A percentile compares a stretch with the other conserved stretches of the same genome.
These are phyloP conservation scores for Fusarium dimerum DNA, from an alignment of 2,329 filamentous ascomycete species.

Conservation along the genomic window DNA sequence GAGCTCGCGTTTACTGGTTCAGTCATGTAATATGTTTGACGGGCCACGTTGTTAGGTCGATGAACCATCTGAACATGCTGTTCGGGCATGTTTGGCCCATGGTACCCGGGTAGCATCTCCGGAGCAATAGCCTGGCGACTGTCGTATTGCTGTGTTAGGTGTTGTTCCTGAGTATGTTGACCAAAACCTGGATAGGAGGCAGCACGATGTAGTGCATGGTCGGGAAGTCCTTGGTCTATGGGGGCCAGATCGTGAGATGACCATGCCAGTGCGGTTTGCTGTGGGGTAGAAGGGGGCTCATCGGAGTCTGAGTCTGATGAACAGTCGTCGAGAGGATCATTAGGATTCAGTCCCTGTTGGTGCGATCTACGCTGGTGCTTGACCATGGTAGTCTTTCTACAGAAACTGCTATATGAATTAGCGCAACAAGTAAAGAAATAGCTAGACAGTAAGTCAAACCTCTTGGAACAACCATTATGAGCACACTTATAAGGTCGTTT, in stretches of 20 bases:
- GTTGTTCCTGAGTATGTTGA: constrained; percentile 44
- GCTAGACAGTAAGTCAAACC: constrained; percentile 36
- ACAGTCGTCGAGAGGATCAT: constrained; percentile 55
- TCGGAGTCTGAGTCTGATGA: constrained; percentile 59
- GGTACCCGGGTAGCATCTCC: constrained; percentile 45
- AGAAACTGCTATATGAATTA: constrained; percentile 55
- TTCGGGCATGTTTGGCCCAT: constrained; percentile 43
- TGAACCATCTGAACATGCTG: constrained; percentile 53
- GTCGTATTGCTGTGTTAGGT: constrained; percentile 41
- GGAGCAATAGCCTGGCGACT: constrained; percentile 51
- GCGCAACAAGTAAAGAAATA: constrained; percentile 8
- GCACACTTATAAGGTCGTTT: constrained; percentile 66
- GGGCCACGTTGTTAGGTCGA: constrained; percentile 48
- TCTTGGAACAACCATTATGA: constrained; percentile 63
- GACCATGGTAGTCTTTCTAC: constrained; percentile 71
- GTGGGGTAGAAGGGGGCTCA: constrained; percentile 61
- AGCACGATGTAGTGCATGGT: constrained; percentile 49
- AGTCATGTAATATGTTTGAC: constrained; percentile 56
- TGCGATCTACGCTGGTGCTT: constrained; percentile 66
- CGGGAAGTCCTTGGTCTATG: constrained; percentile 38
- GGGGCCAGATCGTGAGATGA: constrained; percentile 45
- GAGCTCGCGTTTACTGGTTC: constrained; percentile 64
- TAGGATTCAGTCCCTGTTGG: constrained; percentile 57
- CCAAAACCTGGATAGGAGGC: constrained; percentile 57
- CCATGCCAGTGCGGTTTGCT: constrained; percentile 55